Conservation (phyloP, 2,329 filamentous ascomycete genomes). For the Cladosporium velox region DNA sequence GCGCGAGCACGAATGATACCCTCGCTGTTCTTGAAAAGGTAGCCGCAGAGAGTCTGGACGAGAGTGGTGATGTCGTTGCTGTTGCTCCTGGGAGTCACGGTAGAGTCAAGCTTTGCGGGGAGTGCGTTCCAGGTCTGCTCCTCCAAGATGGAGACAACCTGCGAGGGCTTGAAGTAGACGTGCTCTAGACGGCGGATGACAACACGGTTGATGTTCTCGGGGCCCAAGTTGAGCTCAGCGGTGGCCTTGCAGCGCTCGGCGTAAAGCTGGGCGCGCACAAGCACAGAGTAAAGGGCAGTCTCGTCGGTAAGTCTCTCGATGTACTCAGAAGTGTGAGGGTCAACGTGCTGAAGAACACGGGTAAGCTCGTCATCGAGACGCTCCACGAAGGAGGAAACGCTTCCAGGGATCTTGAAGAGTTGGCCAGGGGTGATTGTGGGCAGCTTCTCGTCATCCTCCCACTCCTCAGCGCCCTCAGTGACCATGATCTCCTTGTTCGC, state of each 20-base stretch:
- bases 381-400: conserved; percentile 91
- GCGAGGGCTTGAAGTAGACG: conserved; percentile 97
- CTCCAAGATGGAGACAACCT: conserved; percentile 91
- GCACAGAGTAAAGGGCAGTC: conserved; percentile 84
- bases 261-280: conserved; percentile 86
- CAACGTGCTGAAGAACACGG: conserved; percentile 93
- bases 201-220: conserved; percentile 88
- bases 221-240: conserved; percentile 68
- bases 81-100: conserved; percentile 73
- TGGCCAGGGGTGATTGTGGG: conserved; percentile 73
- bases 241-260: conserved; percentile 78
- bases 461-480: conserved; percentile 85
- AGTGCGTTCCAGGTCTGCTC: conserved; percentile 89
- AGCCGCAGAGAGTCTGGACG: conserved; percentile 86
- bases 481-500: conserved; percentile 79
- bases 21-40: conserved; percentile 91
- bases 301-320: conserved; percentile 94
- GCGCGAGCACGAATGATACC: conserved; percentile 94
- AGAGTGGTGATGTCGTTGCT: conserved; percentile 71
- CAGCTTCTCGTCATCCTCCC: conserved; percentile 97
- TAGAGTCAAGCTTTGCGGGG: conserved; percentile 69
- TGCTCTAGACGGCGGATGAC: conserved; percentile 94
- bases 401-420: conserved; percentile 89
- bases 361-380: conserved; percentile 95
- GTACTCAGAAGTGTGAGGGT: conserved; percentile 98